Conservation (phyloP, 495 filamentous ascomycete genomes). For the Elaphomyces granulatus region DNA sequence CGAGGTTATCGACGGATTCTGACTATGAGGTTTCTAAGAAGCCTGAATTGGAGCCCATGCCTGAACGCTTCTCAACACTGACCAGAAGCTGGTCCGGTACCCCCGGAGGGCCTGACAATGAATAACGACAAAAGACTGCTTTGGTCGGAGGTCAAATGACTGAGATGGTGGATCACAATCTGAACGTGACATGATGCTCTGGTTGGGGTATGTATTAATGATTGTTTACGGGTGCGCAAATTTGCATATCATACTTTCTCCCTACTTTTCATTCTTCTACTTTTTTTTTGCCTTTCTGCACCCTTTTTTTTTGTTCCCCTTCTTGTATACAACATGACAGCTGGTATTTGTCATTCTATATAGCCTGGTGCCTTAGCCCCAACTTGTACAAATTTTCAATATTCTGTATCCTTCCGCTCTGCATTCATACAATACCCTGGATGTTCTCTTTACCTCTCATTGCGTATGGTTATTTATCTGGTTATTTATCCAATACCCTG, state of each 20-base stretch:
- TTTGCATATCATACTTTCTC: conserved; percentile 1
- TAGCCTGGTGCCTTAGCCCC: no score
- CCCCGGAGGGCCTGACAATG: conserved; percentile 22
- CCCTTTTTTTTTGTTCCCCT: neutral
- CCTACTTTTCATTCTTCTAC: neutral
- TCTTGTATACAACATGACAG: no score
- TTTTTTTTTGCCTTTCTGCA: neutral
- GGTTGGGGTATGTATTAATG: no score
- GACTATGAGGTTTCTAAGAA: conserved; percentile 23
- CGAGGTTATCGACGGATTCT: conserved; percentile 22
- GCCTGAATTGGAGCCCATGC: conserved; percentile 25
- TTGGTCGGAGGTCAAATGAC: no score
- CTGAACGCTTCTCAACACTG: conserved; percentile 16
- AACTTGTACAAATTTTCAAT: no score
- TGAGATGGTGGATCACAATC: neutral
- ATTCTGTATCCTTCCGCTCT: no score
- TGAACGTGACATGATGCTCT: no score
- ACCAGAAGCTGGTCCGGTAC: conserved; percentile 20
- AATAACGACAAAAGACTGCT: conserved; percentile 11
- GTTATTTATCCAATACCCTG: no score
- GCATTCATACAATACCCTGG: no score
- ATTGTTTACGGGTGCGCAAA: neutral
- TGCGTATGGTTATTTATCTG: no score
- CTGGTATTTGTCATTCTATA: no score
- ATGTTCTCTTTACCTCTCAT: no score